Evolutionary conservation across 169 alveolate genomes (phyloP).

Genomic region (Babesia ovata): DNA sequence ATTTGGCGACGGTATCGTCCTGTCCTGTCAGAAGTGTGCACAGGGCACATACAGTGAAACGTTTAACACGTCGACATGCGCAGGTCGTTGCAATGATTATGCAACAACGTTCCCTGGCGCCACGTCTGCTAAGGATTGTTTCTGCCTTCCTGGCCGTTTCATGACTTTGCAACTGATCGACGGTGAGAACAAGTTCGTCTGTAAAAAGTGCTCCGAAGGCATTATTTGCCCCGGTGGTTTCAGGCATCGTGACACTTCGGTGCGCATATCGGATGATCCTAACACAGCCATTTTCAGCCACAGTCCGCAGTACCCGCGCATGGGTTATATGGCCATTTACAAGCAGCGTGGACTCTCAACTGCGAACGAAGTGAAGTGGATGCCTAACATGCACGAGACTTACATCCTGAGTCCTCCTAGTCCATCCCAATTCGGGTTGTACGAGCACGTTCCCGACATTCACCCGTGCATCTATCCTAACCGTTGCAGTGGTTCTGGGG

Average conservation of each 20-base stretch:
- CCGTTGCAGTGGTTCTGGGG: constrained; percentile 68
- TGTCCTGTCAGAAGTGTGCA: constrained; percentile 55
- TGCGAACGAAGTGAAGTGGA: constrained; percentile 12
- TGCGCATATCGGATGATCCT: constrained; percentile 34
- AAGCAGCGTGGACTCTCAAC: neutral
- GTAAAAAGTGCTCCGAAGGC: constrained; percentile 74
- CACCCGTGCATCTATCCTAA: constrained; percentile 69
- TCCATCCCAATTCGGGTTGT: constrained; percentile 35
- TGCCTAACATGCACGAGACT: constrained; percentile 21
- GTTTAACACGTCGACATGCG: constrained; percentile 69
- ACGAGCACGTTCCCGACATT: constrained; percentile 69
- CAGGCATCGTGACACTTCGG: constrained; percentile 50
- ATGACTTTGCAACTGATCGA: constrained; percentile 63
- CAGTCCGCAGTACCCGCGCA: constrained; percentile 43
- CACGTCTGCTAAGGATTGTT: constrained; percentile 71
- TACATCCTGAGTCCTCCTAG: constrained; percentile 28
- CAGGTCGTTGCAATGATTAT: constrained; percentile 75
- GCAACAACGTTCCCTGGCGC: constrained; percentile 76
- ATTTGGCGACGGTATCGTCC: constrained; percentile 18
- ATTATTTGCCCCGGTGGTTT: constrained; percentile 77
- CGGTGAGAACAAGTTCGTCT: constrained; percentile 54
- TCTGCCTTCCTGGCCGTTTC: constrained; percentile 74
- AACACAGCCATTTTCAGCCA: constrained; percentile 48
- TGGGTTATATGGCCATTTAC: constrained; percentile 53
- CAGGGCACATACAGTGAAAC: constrained; percentile 75